Percentiles rank a stretch among this genome's conserved stretches.
Conservation (phyloP, 2,329 filamentous ascomycete species). For the Cyphellophora attinorum region DNA sequence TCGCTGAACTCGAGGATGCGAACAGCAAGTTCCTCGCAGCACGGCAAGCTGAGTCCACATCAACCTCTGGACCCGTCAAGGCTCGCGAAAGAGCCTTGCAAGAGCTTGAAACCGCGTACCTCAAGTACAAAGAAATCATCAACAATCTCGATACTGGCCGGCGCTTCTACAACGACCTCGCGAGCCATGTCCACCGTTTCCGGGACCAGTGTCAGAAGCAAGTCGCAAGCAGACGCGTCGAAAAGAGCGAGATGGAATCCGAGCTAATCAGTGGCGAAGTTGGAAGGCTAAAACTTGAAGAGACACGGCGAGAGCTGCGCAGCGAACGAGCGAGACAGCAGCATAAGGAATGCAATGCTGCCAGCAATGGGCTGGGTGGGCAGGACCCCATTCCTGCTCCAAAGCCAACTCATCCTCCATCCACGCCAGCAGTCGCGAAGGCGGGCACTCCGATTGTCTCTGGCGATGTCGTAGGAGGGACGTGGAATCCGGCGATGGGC, state of each 20-base stretch:
- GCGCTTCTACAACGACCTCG: constrained; percentile 95
- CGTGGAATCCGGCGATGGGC: constrained; percentile 73
- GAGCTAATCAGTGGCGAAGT: constrained; percentile 50
- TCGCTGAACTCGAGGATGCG: constrained; percentile 60
- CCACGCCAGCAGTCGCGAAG: constrained; percentile 46
- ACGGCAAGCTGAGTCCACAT: constrained; percentile 54
- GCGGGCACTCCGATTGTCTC: constrained; percentile 24
- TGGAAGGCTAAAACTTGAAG: constrained; percentile 44
- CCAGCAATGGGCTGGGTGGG: constrained; percentile 11
- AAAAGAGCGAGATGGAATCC: constrained; percentile 71
- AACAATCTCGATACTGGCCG: constrained; percentile 82
- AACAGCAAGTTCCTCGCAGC: constrained; percentile 71
- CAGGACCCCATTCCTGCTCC: constrained; percentile 33
- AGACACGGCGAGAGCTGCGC: constrained; percentile 31
- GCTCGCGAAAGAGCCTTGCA: constrained; percentile 84
- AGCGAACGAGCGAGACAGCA: constrained; percentile 23
- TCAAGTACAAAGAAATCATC: constrained; percentile 93
- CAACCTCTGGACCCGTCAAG: constrained; percentile 29
- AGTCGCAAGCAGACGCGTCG: constrained; percentile 68
- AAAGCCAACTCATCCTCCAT: constrained; percentile 28
- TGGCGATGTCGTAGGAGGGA: constrained; percentile 30
- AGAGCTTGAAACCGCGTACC: constrained; percentile 78
- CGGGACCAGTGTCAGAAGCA: constrained; percentile 71
- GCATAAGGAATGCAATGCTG: background rate
- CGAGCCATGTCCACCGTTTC: constrained; percentile 76